A percentile compares a stretch with the other conserved stretches of the same genome.
Evolutionary conservation across 352 stramenopile genomes (phyloP).

Genomic region (Phytophthora pluvialis): DNA sequence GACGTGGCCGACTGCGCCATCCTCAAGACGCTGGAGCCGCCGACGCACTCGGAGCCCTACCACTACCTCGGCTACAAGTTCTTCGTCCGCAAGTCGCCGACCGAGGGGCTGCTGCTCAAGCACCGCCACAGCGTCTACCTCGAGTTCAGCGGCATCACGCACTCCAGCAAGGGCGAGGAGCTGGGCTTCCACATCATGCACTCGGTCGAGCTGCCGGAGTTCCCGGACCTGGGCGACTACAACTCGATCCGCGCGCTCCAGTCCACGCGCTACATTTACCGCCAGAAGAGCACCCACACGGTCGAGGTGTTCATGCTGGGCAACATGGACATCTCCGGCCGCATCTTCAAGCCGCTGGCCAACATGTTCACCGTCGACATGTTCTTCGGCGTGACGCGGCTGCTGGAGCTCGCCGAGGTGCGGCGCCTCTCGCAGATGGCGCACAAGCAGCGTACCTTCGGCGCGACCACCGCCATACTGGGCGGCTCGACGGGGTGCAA

Average conservation of each 20-base stretch:
- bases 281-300: conserved; percentile 54
- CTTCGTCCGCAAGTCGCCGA: conserved; percentile 58
- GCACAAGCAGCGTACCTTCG: conserved; percentile 39
- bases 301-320: conserved; percentile 73
- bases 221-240: conserved; percentile 51
- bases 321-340: conserved; percentile 53
- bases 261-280: conserved; percentile 62
- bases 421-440: conserved; percentile 65
- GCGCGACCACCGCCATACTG: conserved; percentile 24
- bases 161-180: conserved; percentile 43
- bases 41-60: conserved; percentile 49
- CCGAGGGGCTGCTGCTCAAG: conserved; percentile 49
- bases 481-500: conserved; percentile 22
- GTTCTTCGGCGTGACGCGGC: conserved; percentile 50
- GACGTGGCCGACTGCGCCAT: conserved; percentile 70
- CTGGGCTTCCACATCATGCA: conserved; percentile 78
- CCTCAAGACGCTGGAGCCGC: conserved; percentile 58
- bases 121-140: conserved; percentile 68
- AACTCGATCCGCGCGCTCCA: conserved; percentile 64
- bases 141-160: conserved; percentile 58
- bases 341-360: conserved; percentile 46
- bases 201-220: conserved; percentile 65
- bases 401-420: conserved; percentile 59
- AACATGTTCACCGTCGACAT: conserved; percentile 51
- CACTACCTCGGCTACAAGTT: conserved; percentile 80